Percentiles rank a stretch among this genome's conserved stretches.
phyloP scores from a whole-genome alignment of 345 rosid genomes.

The Barbarea vulgaris region DNA sequence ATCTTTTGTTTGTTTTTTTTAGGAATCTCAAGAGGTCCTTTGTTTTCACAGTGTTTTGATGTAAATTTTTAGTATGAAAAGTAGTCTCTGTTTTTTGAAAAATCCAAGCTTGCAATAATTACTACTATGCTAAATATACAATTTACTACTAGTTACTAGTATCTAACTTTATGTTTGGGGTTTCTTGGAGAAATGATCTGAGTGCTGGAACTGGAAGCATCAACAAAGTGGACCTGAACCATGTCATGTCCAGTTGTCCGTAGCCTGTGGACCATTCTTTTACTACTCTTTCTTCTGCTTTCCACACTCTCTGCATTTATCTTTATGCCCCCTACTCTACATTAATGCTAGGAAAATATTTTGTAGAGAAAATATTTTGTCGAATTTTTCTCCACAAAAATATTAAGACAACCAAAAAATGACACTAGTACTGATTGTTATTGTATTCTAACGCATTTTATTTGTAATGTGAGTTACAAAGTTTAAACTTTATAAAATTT shows the following conservation, averaged over 20 bases:
- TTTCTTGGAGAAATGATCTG: no score
- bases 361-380: neutral
- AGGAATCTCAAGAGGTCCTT: slow-evolving; percentile 25
- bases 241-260: neutral
- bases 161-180: no score
- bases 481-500: neutral
- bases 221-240: neutral
- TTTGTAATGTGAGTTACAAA: neutral
- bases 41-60: neutral
- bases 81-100: neutral
- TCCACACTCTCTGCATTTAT: neutral
- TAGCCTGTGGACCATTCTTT: neutral
- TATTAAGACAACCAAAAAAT: neutral
- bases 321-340: neutral
- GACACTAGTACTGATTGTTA: neutral
- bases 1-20: neutral
- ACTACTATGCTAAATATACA: neutral
- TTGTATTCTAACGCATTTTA: neutral
- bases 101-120: neutral
- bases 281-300: neutral
- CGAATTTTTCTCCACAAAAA: neutral
- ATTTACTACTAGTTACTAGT: no score
- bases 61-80: slow-evolving; percentile 24
- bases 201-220: neutral
- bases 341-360: neutral